phyloP scores from a whole-genome alignment of 2,329 filamentous ascomycete genomes.

The Didymella lethalis region DNA sequence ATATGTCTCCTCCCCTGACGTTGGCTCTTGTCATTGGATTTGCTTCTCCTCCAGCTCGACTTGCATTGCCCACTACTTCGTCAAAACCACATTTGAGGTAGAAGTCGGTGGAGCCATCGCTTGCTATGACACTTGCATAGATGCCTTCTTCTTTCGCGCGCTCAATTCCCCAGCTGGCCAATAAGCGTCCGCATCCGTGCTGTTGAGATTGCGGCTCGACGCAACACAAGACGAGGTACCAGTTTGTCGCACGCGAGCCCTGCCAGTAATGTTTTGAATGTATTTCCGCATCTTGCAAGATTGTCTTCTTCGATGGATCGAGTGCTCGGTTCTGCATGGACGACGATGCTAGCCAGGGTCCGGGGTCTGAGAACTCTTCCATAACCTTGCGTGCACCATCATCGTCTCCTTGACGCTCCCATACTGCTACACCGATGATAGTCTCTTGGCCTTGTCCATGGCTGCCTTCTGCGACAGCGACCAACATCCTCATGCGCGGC shows the following conservation, averaged over 20 bases:
- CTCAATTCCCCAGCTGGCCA: conserved; percentile 55
- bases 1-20: conserved; percentile 42
- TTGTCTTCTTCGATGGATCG: conserved; percentile 25
- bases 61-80: conserved; percentile 42
- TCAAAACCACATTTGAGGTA: conserved; percentile 51
- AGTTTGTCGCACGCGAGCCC: conserved; percentile 43
- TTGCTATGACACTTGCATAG: conserved; percentile 52
- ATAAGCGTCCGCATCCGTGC: conserved; percentile 46
- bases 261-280: conserved; percentile 34
- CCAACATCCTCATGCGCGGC: conserved; percentile 22
- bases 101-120: conserved; percentile 53
- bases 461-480: conserved; percentile 18
- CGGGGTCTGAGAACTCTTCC: neutral
- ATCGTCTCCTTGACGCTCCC: conserved; percentile 36
- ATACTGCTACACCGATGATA: conserved; percentile 32
- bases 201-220: conserved; percentile 53
- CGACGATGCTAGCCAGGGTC: conserved; percentile 14
- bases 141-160: conserved; percentile 49
- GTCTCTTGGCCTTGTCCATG: conserved; percentile 12
- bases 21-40: conserved; percentile 39
- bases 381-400: neutral
- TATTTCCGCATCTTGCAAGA: conserved; percentile 22
- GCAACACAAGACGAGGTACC: conserved; percentile 52
- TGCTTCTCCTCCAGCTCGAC: conserved; percentile 37
- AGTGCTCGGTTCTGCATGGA: conserved; percentile 33